Conservation (phyloP, 495 filamentous ascomycete genomes). For the Talaromyces wortmannii region DNA sequence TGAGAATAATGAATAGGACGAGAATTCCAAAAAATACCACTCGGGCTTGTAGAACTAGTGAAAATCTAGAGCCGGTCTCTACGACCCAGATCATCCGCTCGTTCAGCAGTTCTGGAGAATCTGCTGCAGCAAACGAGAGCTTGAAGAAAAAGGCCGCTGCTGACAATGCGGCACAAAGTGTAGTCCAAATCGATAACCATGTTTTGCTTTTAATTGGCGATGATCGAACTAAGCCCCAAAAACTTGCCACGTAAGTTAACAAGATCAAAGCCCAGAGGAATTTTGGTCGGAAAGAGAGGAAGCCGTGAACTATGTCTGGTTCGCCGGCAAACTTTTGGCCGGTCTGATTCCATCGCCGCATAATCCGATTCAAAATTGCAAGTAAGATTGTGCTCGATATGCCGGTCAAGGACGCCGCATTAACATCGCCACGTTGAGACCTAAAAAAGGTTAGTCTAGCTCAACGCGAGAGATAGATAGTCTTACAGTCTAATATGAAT, state of each 20-base stretch:
- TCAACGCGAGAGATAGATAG: not conserved
- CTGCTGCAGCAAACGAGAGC: conserved; percentile 69
- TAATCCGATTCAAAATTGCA: conserved; percentile 47
- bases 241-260: conserved; percentile 55
- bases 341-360: conserved; percentile 88
- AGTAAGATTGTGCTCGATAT: conserved; percentile 16
- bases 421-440: not conserved
- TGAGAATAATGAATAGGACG: conserved; percentile 18
- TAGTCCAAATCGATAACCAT: conserved; percentile 16
- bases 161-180: conserved; percentile 15
- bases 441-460: not conserved
- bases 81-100: conserved; percentile 40
- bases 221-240: conserved; percentile 23
- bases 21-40: conserved; percentile 42
- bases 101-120: conserved; percentile 76
- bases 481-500: conserved; percentile 47
- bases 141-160: conserved; percentile 73
- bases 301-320: conserved; percentile 67
- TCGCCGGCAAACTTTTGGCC: conserved; percentile 90
- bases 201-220: conserved; percentile 13
- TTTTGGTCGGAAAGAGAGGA: conserved; percentile 39
- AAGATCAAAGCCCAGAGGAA: conserved; percentile 72
- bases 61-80: conserved; percentile 42
- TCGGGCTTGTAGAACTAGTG: conserved; percentile 31
- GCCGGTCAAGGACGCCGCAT: not conserved